Evolutionary conservation across 176 grass and related monocot genomes (phyloP).

Genomic region (Paspalum vaginatum): DNA sequence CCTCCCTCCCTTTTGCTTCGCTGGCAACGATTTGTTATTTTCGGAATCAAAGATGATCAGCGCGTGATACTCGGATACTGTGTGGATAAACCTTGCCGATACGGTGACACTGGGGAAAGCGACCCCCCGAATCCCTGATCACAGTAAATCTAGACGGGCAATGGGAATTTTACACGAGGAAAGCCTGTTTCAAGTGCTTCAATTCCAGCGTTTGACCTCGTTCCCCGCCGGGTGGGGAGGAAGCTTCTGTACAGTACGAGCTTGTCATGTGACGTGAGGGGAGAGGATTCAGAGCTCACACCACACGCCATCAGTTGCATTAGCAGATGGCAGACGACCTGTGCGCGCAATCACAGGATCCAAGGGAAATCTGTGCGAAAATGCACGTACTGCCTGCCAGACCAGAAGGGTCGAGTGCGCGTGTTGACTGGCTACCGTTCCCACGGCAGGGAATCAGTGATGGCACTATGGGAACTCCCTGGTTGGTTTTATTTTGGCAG

Average conservation of each 20-base stretch:
- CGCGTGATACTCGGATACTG: neutral
- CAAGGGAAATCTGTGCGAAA: neutral
- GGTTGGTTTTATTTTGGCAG: too few relatives aligned
- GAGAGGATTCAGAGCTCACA: neutral
- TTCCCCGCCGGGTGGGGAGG: neutral
- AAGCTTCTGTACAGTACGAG: constrained; percentile 19
- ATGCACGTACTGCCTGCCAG: too few relatives aligned
- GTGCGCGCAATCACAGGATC: neutral
- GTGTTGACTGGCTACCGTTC: too few relatives aligned
- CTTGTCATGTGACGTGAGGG: neutral
- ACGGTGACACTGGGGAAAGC: constrained; percentile 19
- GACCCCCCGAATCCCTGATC: too few relatives aligned
- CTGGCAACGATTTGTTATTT: neutral
- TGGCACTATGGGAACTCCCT: too few relatives aligned
- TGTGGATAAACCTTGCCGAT: neutral
- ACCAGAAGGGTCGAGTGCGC: too few relatives aligned
- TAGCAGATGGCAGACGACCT: neutral
- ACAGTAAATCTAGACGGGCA: neutral
- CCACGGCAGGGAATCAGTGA: too few relatives aligned
- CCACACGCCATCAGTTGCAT: neutral
- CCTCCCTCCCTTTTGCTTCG: neutral
- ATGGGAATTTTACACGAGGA: neutral
- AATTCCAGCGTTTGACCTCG: neutral
- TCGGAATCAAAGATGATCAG: neutral
- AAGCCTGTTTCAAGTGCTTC: neutral